Evolutionary conservation across 495 filamentous ascomycete genomes (phyloP), one percentile per base, ranked within the genome.

Genomic region (Glonium stellatum): DNA sequence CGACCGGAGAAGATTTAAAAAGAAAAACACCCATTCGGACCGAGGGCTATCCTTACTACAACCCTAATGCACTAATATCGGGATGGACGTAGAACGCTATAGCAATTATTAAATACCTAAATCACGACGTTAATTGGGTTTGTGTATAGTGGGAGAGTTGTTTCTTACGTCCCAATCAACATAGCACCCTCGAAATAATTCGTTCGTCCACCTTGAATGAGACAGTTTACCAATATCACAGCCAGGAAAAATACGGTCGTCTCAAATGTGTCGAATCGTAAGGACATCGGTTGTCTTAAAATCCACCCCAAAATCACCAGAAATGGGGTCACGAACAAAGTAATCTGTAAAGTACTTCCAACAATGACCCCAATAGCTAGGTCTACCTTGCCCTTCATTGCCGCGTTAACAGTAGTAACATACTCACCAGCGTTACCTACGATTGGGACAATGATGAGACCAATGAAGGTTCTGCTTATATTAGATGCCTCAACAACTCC

Each of bases 371-470:
- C 88, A 60, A 92, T 92, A 11, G 87, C 31, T 12, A 59, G 58
- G 37, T 93, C 89, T 89, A 93, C 93, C 71, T 93, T 95, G 71
- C 92, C 89, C 77, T 93, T 95, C 70, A 83, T 78, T 0, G 89
- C 89, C 5, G 92, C 89, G 0, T 88, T 92, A 23, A 95, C 87
- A 21, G 89, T 88, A 1, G 89, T 93, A 21, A 87, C 88, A 69
- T 93, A 89, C 71, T 95, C 89, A 5, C 89, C 89, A 4, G 89
- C 89, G 68, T 95, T 93, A 44, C 89, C 89, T 31, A 93, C 89
- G 61, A 95, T 92, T n/a, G 89, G 89, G 2, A 93, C 78, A 4
- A 93, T 81, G 61, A 95, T 92, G 62, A 95, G 73, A 49, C 89
- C 88, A 53, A 93, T 86, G 65, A 93, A 95, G 8, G 23, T 88